Base-by-base conservation (phyloP, 2,329 filamentous ascomycete species). In the Aspergillus costaricaensis region DNA sequence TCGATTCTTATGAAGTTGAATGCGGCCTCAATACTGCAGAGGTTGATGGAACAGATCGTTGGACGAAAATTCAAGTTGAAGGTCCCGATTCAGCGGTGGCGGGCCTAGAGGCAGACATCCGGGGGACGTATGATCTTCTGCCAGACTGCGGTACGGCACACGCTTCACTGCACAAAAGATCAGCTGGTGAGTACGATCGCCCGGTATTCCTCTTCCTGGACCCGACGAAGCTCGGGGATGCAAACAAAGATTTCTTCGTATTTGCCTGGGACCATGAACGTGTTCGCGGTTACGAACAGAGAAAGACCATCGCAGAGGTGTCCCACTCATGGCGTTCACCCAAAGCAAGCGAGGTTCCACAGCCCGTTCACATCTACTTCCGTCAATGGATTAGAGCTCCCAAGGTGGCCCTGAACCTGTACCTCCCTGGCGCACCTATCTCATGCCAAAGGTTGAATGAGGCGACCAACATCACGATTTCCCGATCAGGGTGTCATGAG, bases 121-220 rank as follows among this genome's bases (percentile, higher is more conserved):
- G 68, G 2, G 87, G 87, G 2, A 68, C 68, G 0, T 89, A 87
- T 64, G 64, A 76, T 6, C 74, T 81, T 9, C 73, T 86, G 1
- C 81, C 79, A 10, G 72, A 83, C 5, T 90, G 87, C 65, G 86
- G 85, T 5, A 87, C 83, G 4, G 81, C 86, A 0, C 79, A 74
- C 21, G 77, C 80, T 15, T 81, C 81, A 56, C 70, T 89, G 21
- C 87, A 88, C 70, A 82, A 80, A 65, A 80, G 74, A 55, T 54
- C 19, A 49, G 62, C 54, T 15, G 57, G 25, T 39, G 53, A 57
- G 7, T 60, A 61, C 3, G 56, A 55, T 7, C 65, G 53, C 8
- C 68, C 76, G 1, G 57, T 87, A 0, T 89, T 81, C 64, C 70
- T 89, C 2, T 88, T 88, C 66, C 73, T 86, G 3, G 85, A 89